Evolutionary conservation across 148 eudicot genomes (phyloP).

Genomic region (Euryodendron excelsum): DNA sequence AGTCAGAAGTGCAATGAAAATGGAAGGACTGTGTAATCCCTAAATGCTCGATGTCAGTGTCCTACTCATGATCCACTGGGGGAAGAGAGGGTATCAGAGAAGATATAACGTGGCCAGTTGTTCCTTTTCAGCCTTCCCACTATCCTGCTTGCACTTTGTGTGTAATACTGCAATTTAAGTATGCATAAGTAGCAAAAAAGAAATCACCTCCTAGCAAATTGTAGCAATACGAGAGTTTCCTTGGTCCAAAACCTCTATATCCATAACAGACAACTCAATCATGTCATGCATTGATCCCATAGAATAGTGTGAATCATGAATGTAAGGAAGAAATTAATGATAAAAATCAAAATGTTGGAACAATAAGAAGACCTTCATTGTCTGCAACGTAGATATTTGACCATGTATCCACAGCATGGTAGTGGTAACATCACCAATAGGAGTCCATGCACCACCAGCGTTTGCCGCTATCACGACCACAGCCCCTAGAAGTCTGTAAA

Average conservation of each 20-base stretch:
- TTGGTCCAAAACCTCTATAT: background rate
- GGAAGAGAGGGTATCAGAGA: background rate
- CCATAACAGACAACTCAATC: background rate
- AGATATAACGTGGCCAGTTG: background rate
- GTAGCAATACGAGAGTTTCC: background rate
- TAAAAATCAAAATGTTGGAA: background rate
- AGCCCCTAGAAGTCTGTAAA: slow-evolving; percentile 85
- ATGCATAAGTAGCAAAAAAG: background rate
- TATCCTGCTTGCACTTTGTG: background rate
- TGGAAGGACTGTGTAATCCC: too few relatives aligned
- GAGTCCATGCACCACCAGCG: slow-evolving; percentile 99
- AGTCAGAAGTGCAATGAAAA: too few relatives aligned
- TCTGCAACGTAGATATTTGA: slow-evolving; percentile 86
- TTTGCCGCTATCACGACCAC: slow-evolving; percentile 97
- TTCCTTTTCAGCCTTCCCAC: background rate
- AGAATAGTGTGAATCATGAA: slow-evolving; percentile 3
- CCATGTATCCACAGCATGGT: slow-evolving; percentile 99
- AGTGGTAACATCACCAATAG: slow-evolving; percentile 97
- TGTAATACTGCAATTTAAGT: background rate
- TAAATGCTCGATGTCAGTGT: background rate
- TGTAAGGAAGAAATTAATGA: background rate
- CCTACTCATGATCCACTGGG: background rate
- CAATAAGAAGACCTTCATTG: slow-evolving; percentile 70
- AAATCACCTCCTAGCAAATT: background rate
- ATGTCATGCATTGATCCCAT: background rate